Base-by-base conservation (phyloP, 108 stramenopile genomes). In the Conticribra weissflogii region DNA sequence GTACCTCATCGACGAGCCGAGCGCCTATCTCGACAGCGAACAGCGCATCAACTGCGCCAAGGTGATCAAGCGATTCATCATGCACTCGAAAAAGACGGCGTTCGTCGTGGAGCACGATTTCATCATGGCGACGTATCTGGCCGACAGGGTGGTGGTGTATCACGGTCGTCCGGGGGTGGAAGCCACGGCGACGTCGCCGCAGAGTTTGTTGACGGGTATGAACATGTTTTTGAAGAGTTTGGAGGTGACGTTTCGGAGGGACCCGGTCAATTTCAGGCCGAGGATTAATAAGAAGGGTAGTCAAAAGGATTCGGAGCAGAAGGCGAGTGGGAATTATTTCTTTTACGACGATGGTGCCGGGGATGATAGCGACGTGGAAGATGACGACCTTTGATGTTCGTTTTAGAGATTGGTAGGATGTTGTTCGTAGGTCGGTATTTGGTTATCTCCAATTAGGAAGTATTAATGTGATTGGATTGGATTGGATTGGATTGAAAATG, bases 21-120 rank as follows among this genome's bases (percentile, higher is more conserved):
- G 92, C 29, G 99, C 99, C 19, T 98, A 98, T 78, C 82, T 99
- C 25, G 99, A 99, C 89, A 94, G 92, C 29, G 98, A 98, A 74
- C 99, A 99, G 76, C 97, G 98, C 58, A 97, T 99, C 64, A 95
- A 95, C 53, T 96, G 96, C 67, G 93, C 97, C 59, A 98, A 99
- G 90, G 97, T 98, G 29, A 99, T 99, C 86, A 98, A 98, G 78
- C 88, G 98, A 34, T 98, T 97, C 71, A 96, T 99, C 78, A 96
- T 98, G 91, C 98, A 97, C 85, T 86, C 91, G 41, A 98, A 98
- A 91, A 97, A 97, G 83, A 97, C 97, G 7, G 98, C 98, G 19
- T 98, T 98, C 81, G 87, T 99, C 34, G 97, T 99, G 1, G 98
- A 98, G 87, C 98, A 98, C 84, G 98, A 98, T 86, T 99, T 99